A percentile compares a stretch with the other conserved stretches of the same genome.
phyloP scores from a whole-genome alignment of 768 basidiomycete species.

The Dacryopinax spathularia region DNA sequence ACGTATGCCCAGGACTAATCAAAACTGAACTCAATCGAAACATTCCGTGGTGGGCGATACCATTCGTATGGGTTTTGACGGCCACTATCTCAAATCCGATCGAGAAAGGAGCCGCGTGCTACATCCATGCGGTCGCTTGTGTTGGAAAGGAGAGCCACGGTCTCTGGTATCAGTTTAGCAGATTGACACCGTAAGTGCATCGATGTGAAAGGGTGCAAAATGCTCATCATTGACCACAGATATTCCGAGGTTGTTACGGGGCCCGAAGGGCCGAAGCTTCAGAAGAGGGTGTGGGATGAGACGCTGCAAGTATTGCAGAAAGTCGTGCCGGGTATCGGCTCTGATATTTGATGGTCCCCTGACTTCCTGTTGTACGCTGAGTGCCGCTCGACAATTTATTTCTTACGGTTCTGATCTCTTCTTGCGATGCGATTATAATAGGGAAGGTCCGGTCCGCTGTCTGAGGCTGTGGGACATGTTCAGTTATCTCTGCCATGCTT shows the following conservation, averaged over 20 bases:
- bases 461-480: too few species aligned
- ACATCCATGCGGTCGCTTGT: not conserved
- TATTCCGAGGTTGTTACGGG: not conserved
- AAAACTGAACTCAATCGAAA: not conserved
- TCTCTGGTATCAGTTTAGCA: not conserved
- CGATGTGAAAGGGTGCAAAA: too few species aligned
- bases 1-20: not conserved
- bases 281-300: not conserved
- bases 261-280: not conserved
- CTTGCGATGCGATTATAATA: too few species aligned
- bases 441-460: too few species aligned
- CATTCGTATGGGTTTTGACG: not conserved
- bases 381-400: too few species aligned
- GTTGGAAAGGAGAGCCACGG: conserved; percentile 1
- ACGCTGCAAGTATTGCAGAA: not conserved
- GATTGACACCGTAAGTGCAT: not conserved
- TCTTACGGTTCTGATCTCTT: too few species aligned
- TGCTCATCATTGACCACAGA: not conserved
- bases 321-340: not conserved
- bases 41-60: not conserved
- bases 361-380: too few species aligned
- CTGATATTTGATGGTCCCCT: not conserved
- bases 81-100: not conserved
- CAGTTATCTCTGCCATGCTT: too few species aligned
- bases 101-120: not conserved